phyloP scores from a whole-genome alignment of 345 rosid species.

The Schrenkiella parvula region DNA sequence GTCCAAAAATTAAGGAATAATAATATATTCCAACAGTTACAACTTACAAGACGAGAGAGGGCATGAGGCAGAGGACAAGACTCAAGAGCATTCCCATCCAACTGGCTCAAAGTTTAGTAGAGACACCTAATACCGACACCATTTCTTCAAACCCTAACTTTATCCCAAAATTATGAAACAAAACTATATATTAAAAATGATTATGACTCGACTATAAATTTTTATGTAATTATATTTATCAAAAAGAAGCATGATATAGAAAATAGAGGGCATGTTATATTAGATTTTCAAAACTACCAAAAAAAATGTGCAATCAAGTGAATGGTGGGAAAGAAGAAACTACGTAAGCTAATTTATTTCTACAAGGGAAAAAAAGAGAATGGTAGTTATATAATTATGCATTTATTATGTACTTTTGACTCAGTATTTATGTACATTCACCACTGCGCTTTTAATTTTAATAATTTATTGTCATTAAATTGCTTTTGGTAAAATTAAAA shows the following conservation, averaged over 20 bases:
- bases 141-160: neutral
- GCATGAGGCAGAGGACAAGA: slow-evolving; percentile 20
- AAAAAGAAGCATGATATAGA: neutral
- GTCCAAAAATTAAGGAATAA: slow-evolving; percentile 17
- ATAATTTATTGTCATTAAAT: neutral
- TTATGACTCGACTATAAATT: neutral
- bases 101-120: slow-evolving; percentile 7
- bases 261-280: neutral
- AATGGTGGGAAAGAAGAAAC: slow-evolving; percentile 28
- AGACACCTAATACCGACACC: slow-evolving; percentile 29
- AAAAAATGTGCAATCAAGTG: neutral
- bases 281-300: neutral
- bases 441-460: slow-evolving; percentile 5
- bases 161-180: neutral
- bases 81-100: slow-evolving; percentile 21
- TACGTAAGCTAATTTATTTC: slow-evolving; percentile 28
- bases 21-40: slow-evolving; percentile 18
- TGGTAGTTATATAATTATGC: slow-evolving; percentile 21
- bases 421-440: slow-evolving; percentile 26
- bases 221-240: neutral
- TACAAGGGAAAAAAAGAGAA: slow-evolving; percentile 6
- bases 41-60: slow-evolving; percentile 31
- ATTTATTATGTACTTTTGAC: slow-evolving; percentile 31
- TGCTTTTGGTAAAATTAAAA: too few relatives aligned
- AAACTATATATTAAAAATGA: neutral